Conservation (phyloP, 345 rosid genomes). For the Gossypium sturtianum region DNA sequence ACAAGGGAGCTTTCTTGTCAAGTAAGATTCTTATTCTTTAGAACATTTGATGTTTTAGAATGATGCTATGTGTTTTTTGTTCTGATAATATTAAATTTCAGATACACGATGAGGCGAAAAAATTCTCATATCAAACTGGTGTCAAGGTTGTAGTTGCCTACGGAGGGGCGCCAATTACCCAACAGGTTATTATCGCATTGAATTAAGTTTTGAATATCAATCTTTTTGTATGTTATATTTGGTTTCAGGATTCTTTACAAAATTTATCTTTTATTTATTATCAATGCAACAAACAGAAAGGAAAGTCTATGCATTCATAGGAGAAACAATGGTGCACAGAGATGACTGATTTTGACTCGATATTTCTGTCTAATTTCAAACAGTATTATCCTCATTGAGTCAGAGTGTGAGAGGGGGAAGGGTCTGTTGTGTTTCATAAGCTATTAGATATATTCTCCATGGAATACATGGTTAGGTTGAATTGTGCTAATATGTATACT, state of each 20-base stretch:
- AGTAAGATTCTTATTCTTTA: conserved; percentile 32
- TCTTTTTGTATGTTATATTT: neutral
- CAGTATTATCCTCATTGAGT: neutral
- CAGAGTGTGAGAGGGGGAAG: neutral
- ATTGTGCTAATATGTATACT: neutral
- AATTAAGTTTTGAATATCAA: neutral
- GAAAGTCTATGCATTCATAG: no score
- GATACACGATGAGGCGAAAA: conserved; percentile 97
- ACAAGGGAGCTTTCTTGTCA: conserved; percentile 97
- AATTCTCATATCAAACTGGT: conserved; percentile 95
- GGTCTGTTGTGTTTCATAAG: neutral
- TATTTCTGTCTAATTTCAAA: neutral
- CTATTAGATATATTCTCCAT: neutral
- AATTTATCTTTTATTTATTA: no score
- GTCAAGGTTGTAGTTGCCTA: conserved; percentile 95
- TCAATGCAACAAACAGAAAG: no score
- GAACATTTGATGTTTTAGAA: conserved; percentile 9
- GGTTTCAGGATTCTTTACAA: no score
- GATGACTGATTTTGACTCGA: neutral
- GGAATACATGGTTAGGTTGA: neutral
- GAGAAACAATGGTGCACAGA: neutral
- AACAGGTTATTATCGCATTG: conserved; percentile 47
- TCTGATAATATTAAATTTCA: conserved; percentile 27
- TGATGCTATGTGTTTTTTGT: neutral
- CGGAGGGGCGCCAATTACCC: conserved; percentile 95